A percentile compares a stretch with the other conserved stretches of the same genome.
Conservation (phyloP, 805 yeast species). For the Candida xiaguanensis region DNA sequence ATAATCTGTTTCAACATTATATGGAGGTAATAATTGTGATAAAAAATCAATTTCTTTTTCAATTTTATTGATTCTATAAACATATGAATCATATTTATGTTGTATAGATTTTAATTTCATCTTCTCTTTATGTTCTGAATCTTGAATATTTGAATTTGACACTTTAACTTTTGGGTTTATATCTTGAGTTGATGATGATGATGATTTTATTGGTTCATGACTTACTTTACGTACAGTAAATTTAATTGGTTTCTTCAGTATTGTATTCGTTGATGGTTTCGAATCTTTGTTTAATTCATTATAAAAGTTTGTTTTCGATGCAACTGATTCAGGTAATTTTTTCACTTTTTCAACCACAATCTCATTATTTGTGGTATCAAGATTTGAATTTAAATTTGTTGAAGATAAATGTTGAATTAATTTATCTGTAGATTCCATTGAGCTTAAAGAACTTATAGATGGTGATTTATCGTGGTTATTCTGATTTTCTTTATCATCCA, state of each 20-base stretch:
- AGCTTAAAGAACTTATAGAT: constrained; percentile 22
- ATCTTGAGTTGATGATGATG: constrained; percentile 4
- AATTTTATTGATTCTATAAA: constrained; percentile 30
- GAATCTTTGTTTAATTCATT: constrained; percentile 3
- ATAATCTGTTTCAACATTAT: constrained; percentile 41
- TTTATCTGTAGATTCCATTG: constrained; percentile 22
- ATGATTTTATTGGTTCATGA: constrained; percentile 21
- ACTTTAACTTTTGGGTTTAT: neutral
- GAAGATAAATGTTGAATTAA: constrained; percentile 18
- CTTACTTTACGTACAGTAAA: constrained; percentile 33
- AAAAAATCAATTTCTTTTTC: constrained; percentile 38
- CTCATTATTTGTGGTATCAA: neutral
- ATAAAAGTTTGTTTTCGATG: constrained; percentile 9
- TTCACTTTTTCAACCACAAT: neutral
- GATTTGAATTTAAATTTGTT: constrained; percentile 7
- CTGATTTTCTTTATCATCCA: neutral
- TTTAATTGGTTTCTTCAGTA: constrained; percentile 23
- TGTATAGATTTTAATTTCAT: constrained; percentile 23
- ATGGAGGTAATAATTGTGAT: constrained; percentile 38
- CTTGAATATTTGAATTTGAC: neutral
- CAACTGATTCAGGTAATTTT: constrained; percentile 7
- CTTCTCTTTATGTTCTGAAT: constrained; percentile 9
- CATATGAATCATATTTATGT: constrained; percentile 32
- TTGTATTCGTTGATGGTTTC: neutral
- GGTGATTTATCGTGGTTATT: constrained; percentile 5